phyloP scores from a whole-genome alignment of 176 grass and related monocot species.

The Echinochloa phyllopogon region DNA sequence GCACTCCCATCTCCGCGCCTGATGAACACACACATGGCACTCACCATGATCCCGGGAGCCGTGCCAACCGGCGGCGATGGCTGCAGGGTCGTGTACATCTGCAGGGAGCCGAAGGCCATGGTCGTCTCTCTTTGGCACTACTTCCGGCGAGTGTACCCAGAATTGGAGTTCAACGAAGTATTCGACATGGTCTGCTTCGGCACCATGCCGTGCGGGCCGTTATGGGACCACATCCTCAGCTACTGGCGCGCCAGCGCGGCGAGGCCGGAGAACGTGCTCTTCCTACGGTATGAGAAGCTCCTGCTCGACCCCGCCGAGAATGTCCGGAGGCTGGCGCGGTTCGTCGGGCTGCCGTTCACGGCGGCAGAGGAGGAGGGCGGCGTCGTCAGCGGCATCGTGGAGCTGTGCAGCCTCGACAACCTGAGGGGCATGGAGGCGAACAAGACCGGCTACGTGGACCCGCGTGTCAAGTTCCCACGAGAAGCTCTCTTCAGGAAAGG shows the following conservation, averaged over 20 bases:
- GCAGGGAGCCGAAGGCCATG: constrained; percentile 31
- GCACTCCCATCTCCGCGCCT: constrained; percentile 45
- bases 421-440: constrained; percentile 29
- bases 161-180: not conserved
- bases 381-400: not conserved
- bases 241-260: constrained; percentile 18
- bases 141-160: not conserved
- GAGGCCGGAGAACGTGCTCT: constrained; percentile 4
- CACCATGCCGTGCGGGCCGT: not conserved
- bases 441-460: not conserved
- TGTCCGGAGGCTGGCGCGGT: constrained; percentile 36
- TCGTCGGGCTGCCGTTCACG: constrained; percentile 32
- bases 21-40: constrained; percentile 55
- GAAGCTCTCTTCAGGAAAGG: constrained; percentile 40
- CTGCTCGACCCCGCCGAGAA: not conserved
- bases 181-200: constrained; percentile 8
- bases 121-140: not conserved
- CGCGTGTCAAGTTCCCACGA: not conserved
- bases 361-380: constrained; percentile 12
- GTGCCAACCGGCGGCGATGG: constrained; percentile 30
- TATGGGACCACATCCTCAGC: constrained; percentile 46
- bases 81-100: constrained; percentile 36
- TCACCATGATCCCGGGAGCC: constrained; percentile 34
- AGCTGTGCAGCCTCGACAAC: constrained; percentile 40
- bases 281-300: constrained; percentile 53